These are phyloP conservation scores for Mucor piriformis DNA, from an alignment of 371 early-diverging fungal species.

Conservation along the genomic window DNA sequence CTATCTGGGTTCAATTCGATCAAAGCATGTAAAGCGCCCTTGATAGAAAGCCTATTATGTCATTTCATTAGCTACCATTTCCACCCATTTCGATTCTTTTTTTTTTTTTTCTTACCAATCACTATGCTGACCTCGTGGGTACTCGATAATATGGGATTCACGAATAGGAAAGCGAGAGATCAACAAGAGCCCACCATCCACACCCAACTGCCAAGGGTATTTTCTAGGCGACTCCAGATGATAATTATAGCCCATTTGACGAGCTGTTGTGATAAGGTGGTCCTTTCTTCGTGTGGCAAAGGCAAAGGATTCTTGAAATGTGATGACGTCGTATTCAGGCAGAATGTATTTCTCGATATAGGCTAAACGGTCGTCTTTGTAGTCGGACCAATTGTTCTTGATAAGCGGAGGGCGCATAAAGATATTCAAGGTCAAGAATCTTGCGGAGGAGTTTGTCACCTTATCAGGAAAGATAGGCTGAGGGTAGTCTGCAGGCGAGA, in stretches of 20 bases:
- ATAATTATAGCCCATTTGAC: slow-evolving; percentile 66
- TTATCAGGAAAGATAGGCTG: slow-evolving; percentile 39
- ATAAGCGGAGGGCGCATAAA: slow-evolving; percentile 87
- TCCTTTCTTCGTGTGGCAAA: slow-evolving; percentile 67
- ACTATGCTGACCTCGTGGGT: slow-evolving; percentile 68
- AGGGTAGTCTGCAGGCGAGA: slow-evolving; percentile 34
- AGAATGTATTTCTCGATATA: slow-evolving; percentile 68
- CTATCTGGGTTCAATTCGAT: slow-evolving; percentile 55
- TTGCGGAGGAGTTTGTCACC: slow-evolving; percentile 40
- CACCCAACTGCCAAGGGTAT: slow-evolving; percentile 62
- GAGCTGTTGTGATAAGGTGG: slow-evolving; percentile 63
- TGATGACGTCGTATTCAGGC: slow-evolving; percentile 75
- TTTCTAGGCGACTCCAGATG: slow-evolving; percentile 64
- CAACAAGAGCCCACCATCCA: slow-evolving; percentile 84
- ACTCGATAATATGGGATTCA: slow-evolving; percentile 58
- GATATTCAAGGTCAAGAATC: slow-evolving; percentile 79
- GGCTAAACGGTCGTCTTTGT: slow-evolving; percentile 74
- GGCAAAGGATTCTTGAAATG: slow-evolving; percentile 84
- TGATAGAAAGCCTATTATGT: slow-evolving; percentile 59
- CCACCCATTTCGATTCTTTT: neutral
- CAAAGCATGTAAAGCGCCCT: slow-evolving; percentile 81
- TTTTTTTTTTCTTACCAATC: slow-evolving; percentile 56
- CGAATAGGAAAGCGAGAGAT: slow-evolving; percentile 77
- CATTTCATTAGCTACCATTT: no score
- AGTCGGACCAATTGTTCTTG: slow-evolving; percentile 76